Evolutionary conservation across 805 yeast species (phyloP).

Genomic region (Teunomyces atbi): DNA sequence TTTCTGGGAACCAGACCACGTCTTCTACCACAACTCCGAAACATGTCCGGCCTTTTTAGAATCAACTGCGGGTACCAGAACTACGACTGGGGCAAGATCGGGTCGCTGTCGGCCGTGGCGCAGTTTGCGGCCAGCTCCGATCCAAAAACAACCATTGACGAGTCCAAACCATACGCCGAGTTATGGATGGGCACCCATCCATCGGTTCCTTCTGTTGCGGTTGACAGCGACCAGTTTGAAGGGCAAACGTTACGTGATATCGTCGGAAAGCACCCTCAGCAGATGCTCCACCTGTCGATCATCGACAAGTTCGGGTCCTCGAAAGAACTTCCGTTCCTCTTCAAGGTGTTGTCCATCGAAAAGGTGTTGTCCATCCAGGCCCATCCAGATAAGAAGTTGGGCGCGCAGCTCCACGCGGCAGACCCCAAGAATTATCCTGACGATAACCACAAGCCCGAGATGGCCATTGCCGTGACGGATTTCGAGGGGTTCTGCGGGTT

Average conservation of each 20-base stretch:
- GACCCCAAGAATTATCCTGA: conserved; percentile 97
- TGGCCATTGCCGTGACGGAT: conserved; percentile 95
- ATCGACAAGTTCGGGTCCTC: conserved; percentile 63
- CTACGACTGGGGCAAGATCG: conserved; percentile 54
- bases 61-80: conserved; percentile 64
- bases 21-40: background rate
- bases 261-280: conserved; percentile 56
- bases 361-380: conserved; percentile 96
- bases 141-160: conserved; percentile 60
- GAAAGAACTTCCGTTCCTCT: conserved; percentile 83
- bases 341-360: conserved; percentile 89
- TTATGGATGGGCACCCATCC: conserved; percentile 99
- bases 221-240: conserved; percentile 27
- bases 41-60: conserved; percentile 35
- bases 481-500: conserved; percentile 99
- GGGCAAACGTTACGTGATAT: conserved; percentile 66
- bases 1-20: background rate
- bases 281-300: conserved; percentile 57
- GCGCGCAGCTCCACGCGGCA: conserved; percentile 64
- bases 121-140: conserved; percentile 74
- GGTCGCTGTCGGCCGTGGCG: conserved; percentile 85
- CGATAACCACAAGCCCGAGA: conserved; percentile 98
- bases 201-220: conserved; percentile 73
- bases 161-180: conserved; percentile 88
- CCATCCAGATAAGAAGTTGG: conserved; percentile 91